Conservation (phyloP, 164 flowering plant species). For the Vitis vinifera region DNA sequence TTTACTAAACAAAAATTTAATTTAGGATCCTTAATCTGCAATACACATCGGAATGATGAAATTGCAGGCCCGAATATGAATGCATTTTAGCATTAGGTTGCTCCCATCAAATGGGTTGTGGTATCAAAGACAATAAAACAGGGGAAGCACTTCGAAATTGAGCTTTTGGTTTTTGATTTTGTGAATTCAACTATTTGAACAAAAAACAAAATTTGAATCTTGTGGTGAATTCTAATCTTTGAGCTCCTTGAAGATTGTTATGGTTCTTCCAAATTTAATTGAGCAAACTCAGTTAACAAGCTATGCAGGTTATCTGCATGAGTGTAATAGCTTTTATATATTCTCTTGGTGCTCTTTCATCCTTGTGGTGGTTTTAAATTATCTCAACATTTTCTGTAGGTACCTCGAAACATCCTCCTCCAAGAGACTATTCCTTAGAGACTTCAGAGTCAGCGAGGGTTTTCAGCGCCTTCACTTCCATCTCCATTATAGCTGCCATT, state of each 20-base stretch:
- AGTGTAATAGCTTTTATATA: no score
- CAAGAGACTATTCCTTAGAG: slow-evolving; percentile 71
- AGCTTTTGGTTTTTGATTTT: background rate
- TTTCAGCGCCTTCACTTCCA: slow-evolving; percentile 82
- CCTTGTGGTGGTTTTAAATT: background rate
- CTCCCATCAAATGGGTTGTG: no score
- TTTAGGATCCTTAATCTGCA: no score
- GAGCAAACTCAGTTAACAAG: no score
- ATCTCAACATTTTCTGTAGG: slow-evolving; percentile 38
- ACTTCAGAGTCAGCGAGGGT: slow-evolving; percentile 42
- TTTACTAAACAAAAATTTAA: no score
- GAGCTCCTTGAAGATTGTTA: background rate
- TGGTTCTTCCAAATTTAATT: background rate
- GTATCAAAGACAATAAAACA: no score
- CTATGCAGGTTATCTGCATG: no score
- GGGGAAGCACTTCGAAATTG: no score
- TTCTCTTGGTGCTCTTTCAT: no score
- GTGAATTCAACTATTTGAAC: background rate
- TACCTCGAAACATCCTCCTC: slow-evolving; percentile 62
- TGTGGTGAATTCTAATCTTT: background rate
- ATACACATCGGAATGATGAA: no score
- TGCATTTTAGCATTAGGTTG: no score
- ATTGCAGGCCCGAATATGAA: no score
- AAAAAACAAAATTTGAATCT: background rate
- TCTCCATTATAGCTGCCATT: slow-evolving; percentile 87